These are phyloP conservation scores for Coccinonectria pachysandricola DNA, from an alignment of 2,329 filamentous ascomycete species.

Conservation along the genomic window DNA sequence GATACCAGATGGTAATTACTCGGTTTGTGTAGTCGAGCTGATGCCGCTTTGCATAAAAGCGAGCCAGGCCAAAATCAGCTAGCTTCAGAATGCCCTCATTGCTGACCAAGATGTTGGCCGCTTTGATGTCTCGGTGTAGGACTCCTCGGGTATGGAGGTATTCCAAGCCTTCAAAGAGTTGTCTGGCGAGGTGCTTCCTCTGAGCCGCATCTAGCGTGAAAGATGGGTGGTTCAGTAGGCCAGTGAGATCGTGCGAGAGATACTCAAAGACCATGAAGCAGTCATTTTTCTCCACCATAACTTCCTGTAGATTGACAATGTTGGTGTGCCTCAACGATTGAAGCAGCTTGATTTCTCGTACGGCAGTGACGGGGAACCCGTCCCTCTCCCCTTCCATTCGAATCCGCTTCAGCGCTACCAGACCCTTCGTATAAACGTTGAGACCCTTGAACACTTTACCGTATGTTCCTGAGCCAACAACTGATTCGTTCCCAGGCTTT, in stretches of 20 bases:
- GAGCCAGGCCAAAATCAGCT: slow-evolving; percentile 89
- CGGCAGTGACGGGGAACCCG: slow-evolving; percentile 82
- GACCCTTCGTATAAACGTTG: slow-evolving; percentile 78
- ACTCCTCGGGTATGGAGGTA: slow-evolving; percentile 92
- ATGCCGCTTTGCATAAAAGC: slow-evolving; percentile 88
- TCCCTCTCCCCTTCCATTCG: slow-evolving; percentile 90
- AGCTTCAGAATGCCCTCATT: slow-evolving; percentile 82
- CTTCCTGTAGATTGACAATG: slow-evolving; percentile 74
- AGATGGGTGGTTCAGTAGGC: slow-evolving; percentile 85
- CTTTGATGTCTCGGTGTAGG: slow-evolving; percentile 94
- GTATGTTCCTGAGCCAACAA: slow-evolving; percentile 90
- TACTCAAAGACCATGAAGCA: slow-evolving; percentile 99
- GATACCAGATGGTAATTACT: slow-evolving; percentile 94
- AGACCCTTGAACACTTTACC: slow-evolving; percentile 92
- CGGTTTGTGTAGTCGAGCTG: slow-evolving; percentile 96
- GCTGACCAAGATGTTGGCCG: slow-evolving; percentile 92
- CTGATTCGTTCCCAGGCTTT: slow-evolving; percentile 95
- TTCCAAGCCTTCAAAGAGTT: slow-evolving; percentile 87
- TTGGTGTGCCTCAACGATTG: slow-evolving; percentile 76
- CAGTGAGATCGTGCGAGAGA: slow-evolving; percentile 89
- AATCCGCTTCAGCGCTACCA: slow-evolving; percentile 82
- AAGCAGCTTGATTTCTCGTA: slow-evolving; percentile 85
- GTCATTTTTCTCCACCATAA: slow-evolving; percentile 97
- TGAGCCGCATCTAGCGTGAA: slow-evolving; percentile 78
- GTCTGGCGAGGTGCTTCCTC: slow-evolving; percentile 85